phyloP scores from a whole-genome alignment of 2,329 filamentous ascomycete species.

The Madurella fahalii region DNA sequence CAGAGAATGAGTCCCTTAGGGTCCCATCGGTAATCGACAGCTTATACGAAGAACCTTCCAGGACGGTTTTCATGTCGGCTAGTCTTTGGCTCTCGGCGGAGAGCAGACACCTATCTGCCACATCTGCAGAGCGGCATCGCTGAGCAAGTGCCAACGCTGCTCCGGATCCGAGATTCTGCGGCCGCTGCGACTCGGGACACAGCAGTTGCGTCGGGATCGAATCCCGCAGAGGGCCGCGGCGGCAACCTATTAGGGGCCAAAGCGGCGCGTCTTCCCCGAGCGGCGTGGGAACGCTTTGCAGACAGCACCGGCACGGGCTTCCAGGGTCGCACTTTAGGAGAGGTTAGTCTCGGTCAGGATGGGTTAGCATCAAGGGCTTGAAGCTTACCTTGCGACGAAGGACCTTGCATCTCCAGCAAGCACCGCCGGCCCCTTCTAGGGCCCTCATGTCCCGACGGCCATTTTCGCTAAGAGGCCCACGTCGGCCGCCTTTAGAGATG shows the following conservation, averaged over 20 bases:
- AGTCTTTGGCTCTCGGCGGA: conserved; percentile 29
- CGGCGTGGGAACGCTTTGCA: conserved; percentile 27
- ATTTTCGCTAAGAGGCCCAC: conserved; percentile 28
- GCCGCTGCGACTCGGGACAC: conserved; percentile 23
- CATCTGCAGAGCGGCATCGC: conserved; percentile 19
- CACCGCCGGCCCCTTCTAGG: conserved; percentile 29
- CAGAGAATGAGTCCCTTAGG: conserved; percentile 21
- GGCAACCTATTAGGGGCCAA: conserved; percentile 31
- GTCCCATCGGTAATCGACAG: conserved; percentile 22
- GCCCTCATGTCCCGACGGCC: conserved; percentile 30
- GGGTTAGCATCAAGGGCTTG: background rate
- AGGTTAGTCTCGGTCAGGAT: conserved; percentile 1
- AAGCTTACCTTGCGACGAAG: conserved; percentile 26
- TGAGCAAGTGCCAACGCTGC: background rate
- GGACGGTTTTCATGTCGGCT: conserved; percentile 30
- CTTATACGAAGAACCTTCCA: conserved; percentile 27
- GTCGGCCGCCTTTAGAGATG: conserved; percentile 28
- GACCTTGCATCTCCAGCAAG: conserved; percentile 32
- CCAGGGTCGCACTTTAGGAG: conserved; percentile 27
- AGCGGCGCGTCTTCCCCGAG: conserved; percentile 30
- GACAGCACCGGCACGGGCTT: conserved; percentile 28
- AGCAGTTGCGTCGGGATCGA: conserved; percentile 26
- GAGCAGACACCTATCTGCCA: conserved; percentile 24
- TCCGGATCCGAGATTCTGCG: background rate
- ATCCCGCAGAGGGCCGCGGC: conserved; percentile 28